These are phyloP conservation scores for Aspergillus pseudoterreus DNA, from an alignment of 2,329 filamentous ascomycete species.

Conservation along the genomic window DNA sequence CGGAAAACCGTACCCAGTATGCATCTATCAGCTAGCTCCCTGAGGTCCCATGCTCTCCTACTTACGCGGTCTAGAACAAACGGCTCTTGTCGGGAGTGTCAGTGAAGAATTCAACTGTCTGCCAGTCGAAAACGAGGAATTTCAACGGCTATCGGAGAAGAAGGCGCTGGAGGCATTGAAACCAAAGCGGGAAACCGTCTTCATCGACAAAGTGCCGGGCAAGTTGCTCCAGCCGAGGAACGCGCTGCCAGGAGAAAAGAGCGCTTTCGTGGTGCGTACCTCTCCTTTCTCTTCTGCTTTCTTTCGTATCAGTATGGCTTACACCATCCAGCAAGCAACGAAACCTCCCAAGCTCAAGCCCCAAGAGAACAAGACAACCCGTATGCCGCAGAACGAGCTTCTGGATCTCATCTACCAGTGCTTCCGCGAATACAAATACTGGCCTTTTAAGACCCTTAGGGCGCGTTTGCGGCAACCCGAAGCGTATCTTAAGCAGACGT, in stretches of 20 bases:
- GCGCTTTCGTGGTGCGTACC: conserved; percentile 41
- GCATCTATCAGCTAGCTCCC: conserved; percentile 28
- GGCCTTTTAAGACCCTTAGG: conserved; percentile 86
- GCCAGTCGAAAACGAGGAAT: conserved; percentile 68
- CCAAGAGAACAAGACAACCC: conserved; percentile 78
- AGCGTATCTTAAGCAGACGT: conserved; percentile 79
- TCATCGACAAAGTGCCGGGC: conserved; percentile 42
- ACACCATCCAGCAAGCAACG: conserved; percentile 38
- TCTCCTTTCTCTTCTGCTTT: neutral
- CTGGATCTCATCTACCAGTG: conserved; percentile 78
- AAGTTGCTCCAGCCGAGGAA: conserved; percentile 59
- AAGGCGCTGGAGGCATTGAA: conserved; percentile 59
- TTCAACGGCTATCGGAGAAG: conserved; percentile 58
- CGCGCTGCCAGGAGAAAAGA: conserved; percentile 41
- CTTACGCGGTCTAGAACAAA: conserved; percentile 61
- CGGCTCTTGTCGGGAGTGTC: conserved; percentile 68
- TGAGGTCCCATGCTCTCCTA: neutral
- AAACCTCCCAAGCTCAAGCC: conserved; percentile 53
- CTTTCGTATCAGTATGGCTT: conserved; percentile 14
- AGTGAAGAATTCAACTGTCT: conserved; percentile 73
- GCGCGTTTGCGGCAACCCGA: conserved; percentile 79
- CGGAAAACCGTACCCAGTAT: conserved; percentile 66
- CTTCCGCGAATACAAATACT: conserved; percentile 85
- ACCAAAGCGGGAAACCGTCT: conserved; percentile 55
- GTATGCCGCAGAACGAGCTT: conserved; percentile 84